Conservation (phyloP, 164 flowering plant genomes). For the Vitis riparia region DNA sequence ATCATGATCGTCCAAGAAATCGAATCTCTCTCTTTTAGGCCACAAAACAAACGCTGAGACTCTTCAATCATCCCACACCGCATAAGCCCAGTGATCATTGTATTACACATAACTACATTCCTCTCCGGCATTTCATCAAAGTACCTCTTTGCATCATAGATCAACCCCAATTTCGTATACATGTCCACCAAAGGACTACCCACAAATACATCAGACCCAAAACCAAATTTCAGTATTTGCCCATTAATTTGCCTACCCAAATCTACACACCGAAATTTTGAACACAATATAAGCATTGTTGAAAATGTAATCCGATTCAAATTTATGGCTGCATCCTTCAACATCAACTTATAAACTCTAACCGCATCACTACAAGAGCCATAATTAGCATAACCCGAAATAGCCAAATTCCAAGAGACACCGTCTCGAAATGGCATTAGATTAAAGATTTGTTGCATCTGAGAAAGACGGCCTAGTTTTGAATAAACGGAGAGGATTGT, state of each 20-base stretch:
- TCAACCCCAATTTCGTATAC: constrained; percentile 48
- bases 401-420: constrained; percentile 55
- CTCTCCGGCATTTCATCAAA: constrained; percentile 42
- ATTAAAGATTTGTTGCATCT: constrained; percentile 38
- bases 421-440: constrained; percentile 49
- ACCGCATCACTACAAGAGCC: constrained; percentile 36
- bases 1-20: constrained; percentile 87
- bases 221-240: constrained; percentile 54
- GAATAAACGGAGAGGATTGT: constrained; percentile 65
- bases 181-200: constrained; percentile 58
- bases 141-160: constrained; percentile 45
- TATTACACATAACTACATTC: constrained; percentile 54
- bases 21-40: constrained; percentile 58
- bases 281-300: constrained; percentile 45
- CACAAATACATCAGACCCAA: constrained; percentile 44
- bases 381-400: constrained; percentile 42
- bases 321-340: constrained; percentile 33
- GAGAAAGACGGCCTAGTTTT: constrained; percentile 37
- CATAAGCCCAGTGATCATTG: constrained; percentile 51
- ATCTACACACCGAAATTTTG: constrained; percentile 24
- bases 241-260: constrained; percentile 64
- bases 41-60: constrained; percentile 36
- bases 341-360: constrained; percentile 42
- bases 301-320: constrained; percentile 55
- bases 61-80: constrained; percentile 49